A percentile compares a stretch with the other conserved stretches of the same genome.
These are phyloP conservation scores for Hericium rajendrae DNA, from an alignment of 768 basidiomycete genomes.

Conservation along the genomic window DNA sequence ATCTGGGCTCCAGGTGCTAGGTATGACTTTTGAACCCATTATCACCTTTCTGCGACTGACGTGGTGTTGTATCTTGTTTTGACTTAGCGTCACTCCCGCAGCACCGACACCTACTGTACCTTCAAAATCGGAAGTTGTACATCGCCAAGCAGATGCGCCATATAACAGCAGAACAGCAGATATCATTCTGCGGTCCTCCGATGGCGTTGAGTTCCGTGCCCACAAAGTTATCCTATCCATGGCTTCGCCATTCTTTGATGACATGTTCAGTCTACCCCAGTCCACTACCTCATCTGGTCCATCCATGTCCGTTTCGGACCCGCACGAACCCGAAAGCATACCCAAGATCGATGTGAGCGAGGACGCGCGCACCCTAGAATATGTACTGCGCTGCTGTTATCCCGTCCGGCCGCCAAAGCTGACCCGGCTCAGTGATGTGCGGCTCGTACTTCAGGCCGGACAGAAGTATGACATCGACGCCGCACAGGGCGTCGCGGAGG, in stretches of 20 bases:
- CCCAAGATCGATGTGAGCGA: not conserved
- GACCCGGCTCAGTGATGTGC: not conserved
- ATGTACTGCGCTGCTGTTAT: constrained; percentile 6
- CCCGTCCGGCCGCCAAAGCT: not conserved
- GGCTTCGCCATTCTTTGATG: constrained; percentile 22
- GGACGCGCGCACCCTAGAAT: constrained; percentile 3
- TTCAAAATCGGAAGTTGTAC: too few species aligned
- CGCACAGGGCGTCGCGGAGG: not conserved
- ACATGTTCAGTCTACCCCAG: constrained; percentile 20
- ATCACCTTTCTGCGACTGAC: too few species aligned
- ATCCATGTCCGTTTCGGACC: too few species aligned
- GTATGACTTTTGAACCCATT: too few species aligned
- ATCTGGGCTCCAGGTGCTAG: too few species aligned
- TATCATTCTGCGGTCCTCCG: too few species aligned
- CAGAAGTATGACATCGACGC: constrained; percentile 7
- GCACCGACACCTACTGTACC: too few species aligned
- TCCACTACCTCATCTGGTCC: not conserved
- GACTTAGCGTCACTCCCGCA: too few species aligned
- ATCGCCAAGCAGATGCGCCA: too few species aligned
- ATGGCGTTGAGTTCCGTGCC: constrained; percentile 16
- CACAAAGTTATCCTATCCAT: constrained; percentile 20
- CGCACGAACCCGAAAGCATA: too few species aligned
- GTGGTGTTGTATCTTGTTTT: too few species aligned
- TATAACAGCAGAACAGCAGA: too few species aligned
- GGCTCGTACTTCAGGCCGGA: constrained; percentile 2